Evolutionary conservation across 768 basidiomycete genomes (phyloP).

Genomic region (Kwoniella shandongensis): DNA sequence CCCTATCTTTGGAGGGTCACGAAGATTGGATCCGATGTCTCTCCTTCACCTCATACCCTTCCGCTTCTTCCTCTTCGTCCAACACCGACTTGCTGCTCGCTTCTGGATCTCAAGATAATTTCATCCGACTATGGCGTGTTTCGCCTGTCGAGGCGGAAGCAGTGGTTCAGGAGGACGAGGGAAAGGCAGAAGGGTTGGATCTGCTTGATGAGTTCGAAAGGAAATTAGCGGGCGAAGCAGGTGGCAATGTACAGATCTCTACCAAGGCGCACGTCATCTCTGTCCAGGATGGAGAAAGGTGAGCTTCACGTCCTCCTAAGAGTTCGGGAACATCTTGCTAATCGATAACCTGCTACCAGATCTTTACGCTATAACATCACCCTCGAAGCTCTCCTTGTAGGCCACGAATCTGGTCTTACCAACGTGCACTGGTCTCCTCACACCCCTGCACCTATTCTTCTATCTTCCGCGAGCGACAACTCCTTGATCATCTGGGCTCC

Average conservation of each 20-base stretch:
- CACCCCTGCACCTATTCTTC: slow-evolving; percentile 56
- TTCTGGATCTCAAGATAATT: slow-evolving; percentile 92
- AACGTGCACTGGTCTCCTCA: slow-evolving; percentile 76
- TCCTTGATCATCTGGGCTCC: slow-evolving; percentile 94
- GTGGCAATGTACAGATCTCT: slow-evolving; percentile 81
- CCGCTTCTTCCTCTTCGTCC: slow-evolving; percentile 22
- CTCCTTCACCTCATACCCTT: slow-evolving; percentile 59
- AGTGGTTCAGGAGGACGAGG: slow-evolving; percentile 29
- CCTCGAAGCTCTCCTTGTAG: slow-evolving; percentile 89
- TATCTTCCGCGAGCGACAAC: slow-evolving; percentile 94
- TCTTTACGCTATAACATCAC: slow-evolving; percentile 66
- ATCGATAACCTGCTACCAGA: slow-evolving; percentile 52
- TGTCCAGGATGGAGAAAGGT: slow-evolving; percentile 57
- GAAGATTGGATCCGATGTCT: slow-evolving; percentile 93
- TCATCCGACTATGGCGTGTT: slow-evolving; percentile 89
- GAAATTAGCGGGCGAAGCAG: slow-evolving; percentile 66
- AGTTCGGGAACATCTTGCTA: neutral
- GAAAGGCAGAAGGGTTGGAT: slow-evolving; percentile 61
- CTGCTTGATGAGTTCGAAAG: slow-evolving; percentile 85
- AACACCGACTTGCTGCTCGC: slow-evolving; percentile 68
- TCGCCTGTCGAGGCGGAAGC: slow-evolving; percentile 56
- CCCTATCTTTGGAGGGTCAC: slow-evolving; percentile 64
- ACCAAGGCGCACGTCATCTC: slow-evolving; percentile 79
- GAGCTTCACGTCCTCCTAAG: slow-evolving; percentile 20
- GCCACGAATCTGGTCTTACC: slow-evolving; percentile 93